Evolutionary conservation across 306 rosid species (phyloP).

Genomic region (Oemleria cerasiformis): DNA sequence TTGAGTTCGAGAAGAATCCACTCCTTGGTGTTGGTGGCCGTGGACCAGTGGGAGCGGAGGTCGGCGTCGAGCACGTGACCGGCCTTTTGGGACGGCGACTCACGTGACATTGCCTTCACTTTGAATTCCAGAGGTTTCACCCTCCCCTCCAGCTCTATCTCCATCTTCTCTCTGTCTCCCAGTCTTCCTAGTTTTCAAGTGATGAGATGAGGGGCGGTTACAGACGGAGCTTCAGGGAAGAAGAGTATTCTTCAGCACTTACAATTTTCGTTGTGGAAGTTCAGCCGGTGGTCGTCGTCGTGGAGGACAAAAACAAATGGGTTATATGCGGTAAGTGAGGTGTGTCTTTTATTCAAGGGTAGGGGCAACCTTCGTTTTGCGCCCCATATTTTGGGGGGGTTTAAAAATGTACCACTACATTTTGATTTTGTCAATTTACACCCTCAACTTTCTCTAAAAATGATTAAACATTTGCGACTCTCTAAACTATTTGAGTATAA

Average conservation of each 20-base stretch:
- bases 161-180: slow-evolving; percentile 38
- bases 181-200: neutral
- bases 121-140: slow-evolving; percentile 66
- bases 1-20: slow-evolving; percentile 90
- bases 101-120: slow-evolving; percentile 83
- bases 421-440: too few species aligned
- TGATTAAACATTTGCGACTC: too few species aligned
- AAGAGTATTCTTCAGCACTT: neutral
- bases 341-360: too few species aligned
- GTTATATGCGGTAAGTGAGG: too few species aligned
- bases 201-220: neutral
- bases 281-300: too few species aligned
- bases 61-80: slow-evolving; percentile 75
- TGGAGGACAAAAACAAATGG: too few species aligned
- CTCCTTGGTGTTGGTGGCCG: slow-evolving; percentile 93
- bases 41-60: slow-evolving; percentile 96
- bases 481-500: too few species aligned
- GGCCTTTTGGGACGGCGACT: slow-evolving; percentile 84
- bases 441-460: too few species aligned
- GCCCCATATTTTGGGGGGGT: too few species aligned
- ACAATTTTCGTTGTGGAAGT: neutral
- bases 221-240: neutral
- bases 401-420: too few species aligned
- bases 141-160: slow-evolving; percentile 73
- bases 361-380: too few species aligned